These are phyloP conservation scores for Petunia hybrid DNA, from an alignment of 305 asterid species.

Conservation along the genomic window DNA sequence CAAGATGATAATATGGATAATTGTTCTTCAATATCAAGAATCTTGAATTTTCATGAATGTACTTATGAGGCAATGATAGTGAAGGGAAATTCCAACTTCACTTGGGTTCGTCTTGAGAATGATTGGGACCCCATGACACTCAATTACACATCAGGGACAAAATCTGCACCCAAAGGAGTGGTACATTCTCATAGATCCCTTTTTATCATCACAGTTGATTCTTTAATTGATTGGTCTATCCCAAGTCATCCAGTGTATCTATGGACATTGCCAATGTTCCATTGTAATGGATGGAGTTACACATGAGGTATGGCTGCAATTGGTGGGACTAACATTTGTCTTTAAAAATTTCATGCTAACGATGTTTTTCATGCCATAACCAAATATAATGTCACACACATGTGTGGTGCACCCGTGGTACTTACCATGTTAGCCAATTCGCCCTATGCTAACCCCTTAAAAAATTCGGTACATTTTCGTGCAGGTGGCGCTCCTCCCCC, in stretches of 20 bases:
- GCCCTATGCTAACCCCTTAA: conserved; percentile 2
- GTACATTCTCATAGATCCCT: conserved; percentile 55
- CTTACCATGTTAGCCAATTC: conserved; percentile 36
- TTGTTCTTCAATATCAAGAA: background rate
- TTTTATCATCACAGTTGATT: conserved; percentile 50
- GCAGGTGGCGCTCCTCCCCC: background rate
- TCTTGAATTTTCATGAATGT: background rate
- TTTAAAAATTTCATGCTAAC: conserved; percentile 52
- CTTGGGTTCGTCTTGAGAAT: conserved; percentile 52
- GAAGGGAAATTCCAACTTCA: conserved; percentile 49
- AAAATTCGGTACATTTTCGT: background rate
- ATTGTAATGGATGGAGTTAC: conserved; percentile 76
- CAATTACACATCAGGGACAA: conserved; percentile 70
- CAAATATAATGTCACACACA: conserved; percentile 54
- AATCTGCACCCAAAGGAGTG: conserved; percentile 67
- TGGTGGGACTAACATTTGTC: conserved; percentile 66
- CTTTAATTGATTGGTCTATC: conserved; percentile 56
- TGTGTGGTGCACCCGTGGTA: conserved; percentile 74
- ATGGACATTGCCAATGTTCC: conserved; percentile 83
- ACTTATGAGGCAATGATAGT: conserved; percentile 53
- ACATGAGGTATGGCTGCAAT: conserved; percentile 78
- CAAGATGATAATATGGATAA: background rate
- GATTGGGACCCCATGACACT: conserved; percentile 62
- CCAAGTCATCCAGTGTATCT: conserved; percentile 61
- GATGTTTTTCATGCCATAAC: conserved; percentile 44